A percentile compares a stretch with the other conserved stretches of the same genome.
Conservation (phyloP, 495 filamentous ascomycete species). For the Paragyromitra xinjiangensis region DNA sequence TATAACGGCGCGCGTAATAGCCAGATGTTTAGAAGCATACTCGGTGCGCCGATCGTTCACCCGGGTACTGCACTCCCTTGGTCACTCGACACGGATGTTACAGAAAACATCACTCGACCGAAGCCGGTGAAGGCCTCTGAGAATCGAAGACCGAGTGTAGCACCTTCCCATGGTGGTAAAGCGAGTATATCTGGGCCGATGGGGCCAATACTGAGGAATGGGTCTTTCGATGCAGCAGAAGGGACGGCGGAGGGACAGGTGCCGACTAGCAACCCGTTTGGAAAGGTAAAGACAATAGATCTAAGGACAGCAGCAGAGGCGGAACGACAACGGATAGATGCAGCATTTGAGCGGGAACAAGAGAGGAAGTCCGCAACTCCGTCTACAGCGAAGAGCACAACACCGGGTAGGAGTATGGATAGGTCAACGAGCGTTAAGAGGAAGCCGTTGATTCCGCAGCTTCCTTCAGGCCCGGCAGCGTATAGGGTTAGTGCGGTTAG, state of each 20-base stretch:
- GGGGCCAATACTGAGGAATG: constrained; percentile 43
- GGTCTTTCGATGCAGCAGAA: constrained; percentile 20
- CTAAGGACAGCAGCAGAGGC: constrained; percentile 47
- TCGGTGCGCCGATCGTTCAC: constrained; percentile 54
- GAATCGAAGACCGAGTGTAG: constrained; percentile 31
- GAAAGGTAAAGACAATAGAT: constrained; percentile 43
- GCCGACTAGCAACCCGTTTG: constrained; percentile 34
- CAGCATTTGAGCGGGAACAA: constrained; percentile 48
- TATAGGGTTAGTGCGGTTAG: constrained; percentile 36
- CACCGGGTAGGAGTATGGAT: constrained; percentile 7
- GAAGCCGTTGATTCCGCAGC: constrained; percentile 34
- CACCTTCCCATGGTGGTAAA: constrained; percentile 43
- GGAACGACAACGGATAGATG: constrained; percentile 49
- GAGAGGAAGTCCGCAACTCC: constrained; percentile 24
- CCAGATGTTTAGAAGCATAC: constrained; percentile 46
- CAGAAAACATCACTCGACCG: constrained; percentile 25
- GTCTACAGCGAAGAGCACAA: not conserved
- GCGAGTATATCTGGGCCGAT: constrained; percentile 53
- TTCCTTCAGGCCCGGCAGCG: constrained; percentile 43
- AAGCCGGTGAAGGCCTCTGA: constrained; percentile 26
- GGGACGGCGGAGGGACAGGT: not conserved
- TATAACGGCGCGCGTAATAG: constrained; percentile 35
- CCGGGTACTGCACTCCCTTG: constrained; percentile 46
- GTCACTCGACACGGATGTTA: constrained; percentile 30
- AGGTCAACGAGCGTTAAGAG: constrained; percentile 42